Conservation (phyloP, 2,329 filamentous ascomycete species). For the Blumeriella jaapii region DNA sequence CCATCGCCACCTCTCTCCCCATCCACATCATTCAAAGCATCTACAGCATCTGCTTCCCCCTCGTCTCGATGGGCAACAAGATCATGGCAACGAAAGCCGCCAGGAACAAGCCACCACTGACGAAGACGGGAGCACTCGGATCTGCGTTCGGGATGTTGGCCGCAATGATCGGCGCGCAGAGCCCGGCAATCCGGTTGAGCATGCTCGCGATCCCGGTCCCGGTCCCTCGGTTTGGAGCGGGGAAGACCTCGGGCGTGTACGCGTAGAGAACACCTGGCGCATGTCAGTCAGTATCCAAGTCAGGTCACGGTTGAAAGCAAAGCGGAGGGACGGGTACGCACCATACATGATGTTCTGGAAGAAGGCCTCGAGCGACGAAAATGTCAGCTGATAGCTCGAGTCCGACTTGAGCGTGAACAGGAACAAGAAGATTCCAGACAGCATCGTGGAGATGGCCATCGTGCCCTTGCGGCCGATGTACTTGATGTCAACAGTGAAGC, state of each 20-base stretch:
- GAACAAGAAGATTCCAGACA: constrained; percentile 61
- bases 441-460: constrained; percentile 53
- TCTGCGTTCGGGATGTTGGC: constrained; percentile 34
- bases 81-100: constrained; percentile 48
- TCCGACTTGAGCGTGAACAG: constrained; percentile 49
- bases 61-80: constrained; percentile 51
- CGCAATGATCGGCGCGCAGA: constrained; percentile 59
- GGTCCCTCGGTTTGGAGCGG: constrained; percentile 58
- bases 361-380: constrained; percentile 58
- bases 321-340: not conserved
- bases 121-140: constrained; percentile 44
- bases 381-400: constrained; percentile 47
- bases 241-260: constrained; percentile 69
- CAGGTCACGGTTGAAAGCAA: no score
- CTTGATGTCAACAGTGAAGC: constrained; percentile 55
- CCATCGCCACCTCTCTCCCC: not conserved
- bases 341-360: constrained; percentile 64
- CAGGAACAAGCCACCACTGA: constrained; percentile 45
- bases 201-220: constrained; percentile 63
- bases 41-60: constrained; percentile 44
- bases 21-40: not conserved
- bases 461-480: constrained; percentile 62
- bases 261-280: constrained; percentile 55
- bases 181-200: constrained; percentile 54
- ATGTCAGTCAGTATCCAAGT: no score